Percentiles rank a stretch among this genome's conserved stretches.
Evolutionary conservation across 164 flowering plant species (phyloP).

Genomic region (Kingdonia uniflora): DNA sequence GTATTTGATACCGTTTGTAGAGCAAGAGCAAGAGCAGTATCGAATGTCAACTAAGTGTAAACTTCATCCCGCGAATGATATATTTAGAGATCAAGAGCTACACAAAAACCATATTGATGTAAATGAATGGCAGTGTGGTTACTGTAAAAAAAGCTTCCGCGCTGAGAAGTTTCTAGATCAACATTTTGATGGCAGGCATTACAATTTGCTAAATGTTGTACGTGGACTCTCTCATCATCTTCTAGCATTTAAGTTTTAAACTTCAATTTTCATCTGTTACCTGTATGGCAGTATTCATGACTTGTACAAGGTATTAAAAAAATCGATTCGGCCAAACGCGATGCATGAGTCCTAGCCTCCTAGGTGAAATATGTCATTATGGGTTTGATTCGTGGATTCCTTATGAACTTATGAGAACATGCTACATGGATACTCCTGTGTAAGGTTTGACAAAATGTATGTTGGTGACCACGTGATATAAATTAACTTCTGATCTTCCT

Average conservation of each 20-base stretch:
- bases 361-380: too few relatives aligned
- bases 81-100: constrained; percentile 89
- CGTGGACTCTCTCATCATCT: constrained; percentile 17
- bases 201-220: constrained; percentile 75
- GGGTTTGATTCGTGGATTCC: too few relatives aligned
- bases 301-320: too few relatives aligned
- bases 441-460: too few relatives aligned
- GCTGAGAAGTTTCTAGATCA: constrained; percentile 86
- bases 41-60: constrained; percentile 54
- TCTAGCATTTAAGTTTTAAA: background rate
- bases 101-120: constrained; percentile 73
- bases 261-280: background rate
- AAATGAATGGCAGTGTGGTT: constrained; percentile 93
- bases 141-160: constrained; percentile 85
- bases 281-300: too few relatives aligned
- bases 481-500: too few relatives aligned
- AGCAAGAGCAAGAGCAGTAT: constrained; percentile 56
- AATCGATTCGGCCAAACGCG: too few relatives aligned
- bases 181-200: constrained; percentile 90
- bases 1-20: constrained; percentile 92
- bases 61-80: constrained; percentile 78
- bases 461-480: too few relatives aligned
- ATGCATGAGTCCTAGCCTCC: too few relatives aligned
- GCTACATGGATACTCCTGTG: too few relatives aligned
- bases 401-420: too few relatives aligned